Base-by-base conservation (phyloP, 345 rosid species). In the Pelargonium nanum region DNA sequence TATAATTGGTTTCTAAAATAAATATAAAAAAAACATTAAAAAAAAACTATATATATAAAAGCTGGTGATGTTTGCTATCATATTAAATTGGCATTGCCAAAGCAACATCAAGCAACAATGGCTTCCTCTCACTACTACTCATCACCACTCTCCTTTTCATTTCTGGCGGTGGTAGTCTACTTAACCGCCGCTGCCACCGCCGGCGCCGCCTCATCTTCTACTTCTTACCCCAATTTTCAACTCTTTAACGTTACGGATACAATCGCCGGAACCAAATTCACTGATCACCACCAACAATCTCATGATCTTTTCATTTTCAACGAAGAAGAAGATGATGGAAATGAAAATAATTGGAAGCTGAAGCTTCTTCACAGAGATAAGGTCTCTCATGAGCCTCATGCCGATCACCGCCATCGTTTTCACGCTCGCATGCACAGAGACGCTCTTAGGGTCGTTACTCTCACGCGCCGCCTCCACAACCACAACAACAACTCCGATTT, bases 381-480 rank as follows among this genome's bases (percentile, higher is more conserved):
- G 48, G 21, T 84, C 2, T 26, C 80, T 5, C 59, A 15, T n/a
- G n/a, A n/a, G 48, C 56, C 60, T 57, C 9, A 20, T 65, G 59
- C 26, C 16, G 61, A 77, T 69, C 86, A 64, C 68, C 54, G 50
- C 52, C 77, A 58, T 70, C 78, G 83, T 44, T 83, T 93, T 63
- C 85, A 79, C 21, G 78, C 88, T 17, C 94, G 96, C 65, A 68
- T 93, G 70, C 74, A 74, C 1, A 67, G 97, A 61, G 99, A 93
- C 64, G 63, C 56, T 0, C 70, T 58, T 28, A 78, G 99, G 77
- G 95, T 79, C 32, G 60, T 81, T 34, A 44, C 62, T 73, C 72
- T 93, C 57, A 58, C 73, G 61, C 85, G 77, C 60, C 87, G 80
- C 19, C 75, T 93, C 24, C 73, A 85, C 2, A 61, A 65, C 0